These are phyloP conservation scores for Solanum chacoense DNA, from an alignment of 305 asterid genomes.

Conservation along the genomic window DNA sequence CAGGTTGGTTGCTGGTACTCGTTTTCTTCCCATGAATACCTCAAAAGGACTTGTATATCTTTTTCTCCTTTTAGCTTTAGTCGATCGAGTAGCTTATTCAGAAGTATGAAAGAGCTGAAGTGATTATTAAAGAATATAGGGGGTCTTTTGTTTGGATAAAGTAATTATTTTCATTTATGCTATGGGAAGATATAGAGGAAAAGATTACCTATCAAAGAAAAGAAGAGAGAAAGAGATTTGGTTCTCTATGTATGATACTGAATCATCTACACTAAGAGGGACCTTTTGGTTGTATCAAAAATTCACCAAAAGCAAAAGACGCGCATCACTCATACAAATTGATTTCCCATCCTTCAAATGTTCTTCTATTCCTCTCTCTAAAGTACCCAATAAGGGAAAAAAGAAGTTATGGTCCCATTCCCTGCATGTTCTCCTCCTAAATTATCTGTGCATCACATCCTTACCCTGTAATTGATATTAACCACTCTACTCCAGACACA, in stretches of 20 bases:
- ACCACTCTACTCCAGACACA: background rate
- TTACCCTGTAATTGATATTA: background rate
- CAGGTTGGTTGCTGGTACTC: slow-evolving; percentile 60
- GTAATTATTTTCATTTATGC: background rate
- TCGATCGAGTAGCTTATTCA: background rate
- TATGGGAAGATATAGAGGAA: background rate
- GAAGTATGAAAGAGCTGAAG: background rate
- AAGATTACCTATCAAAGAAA: background rate
- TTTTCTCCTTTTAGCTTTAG: background rate
- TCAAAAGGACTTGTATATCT: background rate
- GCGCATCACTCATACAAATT: background rate
- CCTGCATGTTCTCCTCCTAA: background rate
- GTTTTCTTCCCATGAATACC: slow-evolving; percentile 5
- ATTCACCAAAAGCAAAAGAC: background rate
- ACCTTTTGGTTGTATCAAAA: background rate
- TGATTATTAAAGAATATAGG: background rate
- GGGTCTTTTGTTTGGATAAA: background rate
- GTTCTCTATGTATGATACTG: background rate
- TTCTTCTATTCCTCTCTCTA: background rate
- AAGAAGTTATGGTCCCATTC: background rate
- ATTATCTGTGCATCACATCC: background rate
- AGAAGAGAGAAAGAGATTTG: background rate
- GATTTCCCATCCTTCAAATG: background rate
- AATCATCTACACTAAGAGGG: background rate
- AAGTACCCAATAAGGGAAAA: background rate